Base-by-base conservation (phyloP, 176 grass and related monocot species). In the Oryza coarctata region DNA sequence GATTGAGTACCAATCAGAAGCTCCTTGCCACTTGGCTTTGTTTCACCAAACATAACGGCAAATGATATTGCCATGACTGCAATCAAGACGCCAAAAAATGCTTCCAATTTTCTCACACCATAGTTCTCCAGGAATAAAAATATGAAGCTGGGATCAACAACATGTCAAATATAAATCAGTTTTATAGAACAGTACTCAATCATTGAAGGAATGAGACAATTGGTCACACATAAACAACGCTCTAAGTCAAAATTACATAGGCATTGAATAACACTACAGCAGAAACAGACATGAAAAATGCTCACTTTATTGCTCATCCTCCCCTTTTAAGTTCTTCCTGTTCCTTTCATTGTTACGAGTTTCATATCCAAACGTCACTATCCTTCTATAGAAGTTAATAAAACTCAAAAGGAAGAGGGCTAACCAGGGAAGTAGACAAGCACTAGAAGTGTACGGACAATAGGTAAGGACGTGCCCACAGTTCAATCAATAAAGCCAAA, bases 91-190 rank as follows among this genome's bases (percentile, higher is more conserved):
- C 84, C 95, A 33, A 98, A 98, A 92, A 98, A 94, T 10, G 95
- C 95, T 87, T 98, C 95, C 55, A 98, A 45, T 89, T 98, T 98
- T 70, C 95, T 91, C 81, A 98, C 95, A 25, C 95, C 92, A 73
- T 93, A 98, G 68, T 94, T 98, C 88, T 98, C 95, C 60, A 98
- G 83, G 90, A 94, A 98, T 65, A 98, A 76, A 87, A 98, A 98
- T 73, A 98, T 72, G 84, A 98, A 94, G 84, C 95, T 98, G 92
- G 20, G 74, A 85, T 84, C 27, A 94, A 69, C 40, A 83, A 63
- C 32, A 86, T 39, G 47, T 41, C 77, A 81, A 89, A 77, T 71
- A 68, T 18, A 38, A 27, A 78, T 62, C 7, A 73, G 44, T 45
- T 82, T 44, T 31, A 8, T 29, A 10, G 17, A 35, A 85, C 36